Evolutionary conservation across 163 green algal species (phyloP).

Genomic region (Chlamydomonas reinhardtii): DNA sequence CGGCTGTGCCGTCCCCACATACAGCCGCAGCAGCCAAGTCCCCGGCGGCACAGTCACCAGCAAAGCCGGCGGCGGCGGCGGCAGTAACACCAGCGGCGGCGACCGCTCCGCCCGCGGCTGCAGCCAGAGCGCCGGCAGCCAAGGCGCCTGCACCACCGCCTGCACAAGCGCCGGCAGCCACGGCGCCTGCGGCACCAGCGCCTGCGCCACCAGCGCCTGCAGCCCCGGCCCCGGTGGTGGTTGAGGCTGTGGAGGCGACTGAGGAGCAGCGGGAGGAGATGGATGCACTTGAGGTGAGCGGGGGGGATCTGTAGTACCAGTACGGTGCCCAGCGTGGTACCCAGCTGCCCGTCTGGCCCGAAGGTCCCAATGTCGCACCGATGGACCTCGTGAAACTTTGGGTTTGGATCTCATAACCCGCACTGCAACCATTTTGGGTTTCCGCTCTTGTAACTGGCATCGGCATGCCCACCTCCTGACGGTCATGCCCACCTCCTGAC

Average conservation of each 20-base stretch:
- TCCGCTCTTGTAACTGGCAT: no score
- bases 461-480: no score
- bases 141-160: not conserved
- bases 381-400: no score
- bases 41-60: not conserved
- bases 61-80: not conserved
- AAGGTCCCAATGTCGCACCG: no score
- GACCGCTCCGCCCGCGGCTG: not conserved
- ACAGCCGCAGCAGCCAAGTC: not conserved
- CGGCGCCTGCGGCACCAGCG: not conserved
- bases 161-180: not conserved
- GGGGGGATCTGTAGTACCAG: no score
- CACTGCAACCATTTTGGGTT: no score
- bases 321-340: no score
- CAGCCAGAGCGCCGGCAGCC: not conserved
- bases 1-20: not conserved
- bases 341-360: no score
- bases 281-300: conserved; percentile 59
- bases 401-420: no score
- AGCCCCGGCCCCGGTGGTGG: not conserved
- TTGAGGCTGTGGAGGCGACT: conserved; percentile 46
- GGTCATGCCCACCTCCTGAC: no score
- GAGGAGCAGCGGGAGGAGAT: conserved; percentile 66
- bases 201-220: not conserved
- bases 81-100: not conserved